Evolutionary conservation across 2,329 filamentous ascomycete genomes (phyloP).

Genomic region (Plectosphaerella sp.): DNA sequence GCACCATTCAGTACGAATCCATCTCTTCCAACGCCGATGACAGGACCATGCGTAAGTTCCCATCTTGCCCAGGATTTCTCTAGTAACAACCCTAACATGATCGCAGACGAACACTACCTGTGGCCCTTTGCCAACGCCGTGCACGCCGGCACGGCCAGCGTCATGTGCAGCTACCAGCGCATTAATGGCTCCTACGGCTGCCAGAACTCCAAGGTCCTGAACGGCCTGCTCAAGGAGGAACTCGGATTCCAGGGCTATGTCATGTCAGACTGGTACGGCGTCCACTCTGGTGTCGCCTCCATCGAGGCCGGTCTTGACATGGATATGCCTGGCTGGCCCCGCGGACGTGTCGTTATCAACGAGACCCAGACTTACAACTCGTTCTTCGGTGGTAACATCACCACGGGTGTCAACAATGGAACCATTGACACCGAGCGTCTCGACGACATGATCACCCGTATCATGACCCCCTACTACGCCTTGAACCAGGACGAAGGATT

Average conservation of each 20-base stretch:
- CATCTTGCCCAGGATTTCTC: conserved; percentile 16
- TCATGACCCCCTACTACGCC: conserved; percentile 75
- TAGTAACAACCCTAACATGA: conserved; percentile 47
- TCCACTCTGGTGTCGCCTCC: conserved; percentile 58
- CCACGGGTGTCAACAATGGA: conserved; percentile 81
- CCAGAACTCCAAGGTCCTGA: conserved; percentile 62
- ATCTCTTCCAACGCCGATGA: conserved; percentile 56
- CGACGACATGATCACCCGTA: conserved; percentile 88
- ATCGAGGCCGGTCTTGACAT: conserved; percentile 66
- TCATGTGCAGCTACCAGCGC: conserved; percentile 64
- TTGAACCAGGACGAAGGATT: conserved; percentile 55
- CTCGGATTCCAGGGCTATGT: conserved; percentile 55
- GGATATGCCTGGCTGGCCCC: conserved; percentile 54
- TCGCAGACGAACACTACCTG: conserved; percentile 23
- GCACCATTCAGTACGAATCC: conserved; percentile 35
- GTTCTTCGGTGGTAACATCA: conserved; percentile 88
- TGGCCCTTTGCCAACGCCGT: conserved; percentile 66
- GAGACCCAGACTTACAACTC: conserved; percentile 24
- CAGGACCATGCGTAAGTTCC: conserved; percentile 39
- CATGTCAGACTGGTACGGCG: conserved; percentile 59
- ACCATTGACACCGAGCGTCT: conserved; percentile 82
- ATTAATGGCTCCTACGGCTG: conserved; percentile 69
- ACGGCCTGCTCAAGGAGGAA: conserved; percentile 60
- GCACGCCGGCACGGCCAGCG: conserved; percentile 49
- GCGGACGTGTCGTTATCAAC: neutral